phyloP scores from a whole-genome alignment of 257 asterid species.

The Buddleja alternifolia region DNA sequence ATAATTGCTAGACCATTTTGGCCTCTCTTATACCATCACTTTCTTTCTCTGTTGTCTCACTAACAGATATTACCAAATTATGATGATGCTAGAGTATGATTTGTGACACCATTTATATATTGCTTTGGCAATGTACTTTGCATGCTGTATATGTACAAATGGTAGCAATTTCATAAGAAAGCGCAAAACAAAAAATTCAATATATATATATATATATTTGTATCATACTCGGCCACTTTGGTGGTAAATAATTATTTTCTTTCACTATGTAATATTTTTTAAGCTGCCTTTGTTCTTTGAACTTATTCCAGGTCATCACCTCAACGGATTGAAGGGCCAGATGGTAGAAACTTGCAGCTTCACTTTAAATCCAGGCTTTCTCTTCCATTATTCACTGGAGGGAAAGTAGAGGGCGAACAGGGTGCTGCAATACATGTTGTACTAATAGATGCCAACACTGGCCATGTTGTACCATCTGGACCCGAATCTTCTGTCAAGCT shows the following conservation, averaged over 20 bases:
- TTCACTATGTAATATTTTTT: background rate
- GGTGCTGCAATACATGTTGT: conserved; percentile 92
- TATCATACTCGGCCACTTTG: background rate
- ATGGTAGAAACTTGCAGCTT: conserved; percentile 92
- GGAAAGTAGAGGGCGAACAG: conserved; percentile 97
- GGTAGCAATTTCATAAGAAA: background rate
- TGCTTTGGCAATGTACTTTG: background rate
- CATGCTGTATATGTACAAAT: background rate
- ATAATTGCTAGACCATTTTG: background rate
- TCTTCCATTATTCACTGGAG: conserved; percentile 95
- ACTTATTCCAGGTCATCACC: background rate
- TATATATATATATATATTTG: background rate
- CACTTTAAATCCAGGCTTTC: conserved; percentile 83
- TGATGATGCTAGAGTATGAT: background rate
- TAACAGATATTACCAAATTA: background rate
- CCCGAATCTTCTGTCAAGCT: conserved; percentile 84
- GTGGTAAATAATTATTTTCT: background rate
- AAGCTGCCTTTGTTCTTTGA: conserved; percentile 1
- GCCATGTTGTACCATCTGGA: conserved; percentile 83
- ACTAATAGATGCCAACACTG: conserved; percentile 68
- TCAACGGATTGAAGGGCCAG: conserved; percentile 84
- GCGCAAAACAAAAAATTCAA: background rate
- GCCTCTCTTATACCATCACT: background rate
- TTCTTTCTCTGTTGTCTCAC: background rate
- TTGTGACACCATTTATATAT: background rate